Conservation (phyloP, 495 filamentous ascomycete species). For the Hyaloscypha bicolor region DNA sequence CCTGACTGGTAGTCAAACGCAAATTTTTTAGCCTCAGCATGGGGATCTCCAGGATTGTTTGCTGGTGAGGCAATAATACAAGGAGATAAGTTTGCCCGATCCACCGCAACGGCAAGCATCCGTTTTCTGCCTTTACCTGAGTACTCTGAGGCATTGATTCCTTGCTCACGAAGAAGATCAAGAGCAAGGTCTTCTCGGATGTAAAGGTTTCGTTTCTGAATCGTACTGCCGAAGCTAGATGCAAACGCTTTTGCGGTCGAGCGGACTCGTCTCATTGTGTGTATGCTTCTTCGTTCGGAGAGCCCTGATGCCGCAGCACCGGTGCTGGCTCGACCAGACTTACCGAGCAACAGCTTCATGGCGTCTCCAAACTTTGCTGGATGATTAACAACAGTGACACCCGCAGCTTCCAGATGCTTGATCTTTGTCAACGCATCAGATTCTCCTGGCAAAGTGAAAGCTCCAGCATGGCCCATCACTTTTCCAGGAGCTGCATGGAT, state of each 20-base stretch:
- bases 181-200: conserved; percentile 60
- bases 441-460: conserved; percentile 70
- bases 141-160: conserved; percentile 49
- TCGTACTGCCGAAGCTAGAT: not conserved
- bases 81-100: conserved; percentile 64
- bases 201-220: conserved; percentile 57
- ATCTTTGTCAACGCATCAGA: conserved; percentile 67
- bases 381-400: conserved; percentile 77
- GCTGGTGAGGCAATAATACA: conserved; percentile 66
- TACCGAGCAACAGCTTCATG: conserved; percentile 61
- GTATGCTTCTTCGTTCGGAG: conserved; percentile 50
- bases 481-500: conserved; percentile 62
- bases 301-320: conserved; percentile 36
- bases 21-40: conserved; percentile 51
- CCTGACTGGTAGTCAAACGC: conserved; percentile 60
- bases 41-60: conserved; percentile 35
- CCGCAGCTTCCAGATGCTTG: conserved; percentile 65
- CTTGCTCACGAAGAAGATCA: conserved; percentile 57
- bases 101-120: conserved; percentile 64
- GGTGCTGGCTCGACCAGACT: conserved; percentile 23
- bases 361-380: conserved; percentile 77
- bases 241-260: not conserved
- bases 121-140: conserved; percentile 38
- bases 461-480: conserved; percentile 91
- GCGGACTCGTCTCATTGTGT: conserved; percentile 44